A percentile compares a stretch with the other conserved stretches of the same genome.
phyloP scores from a whole-genome alignment of 2,329 filamentous ascomycete genomes.

The Aureobasidium sp. region DNA sequence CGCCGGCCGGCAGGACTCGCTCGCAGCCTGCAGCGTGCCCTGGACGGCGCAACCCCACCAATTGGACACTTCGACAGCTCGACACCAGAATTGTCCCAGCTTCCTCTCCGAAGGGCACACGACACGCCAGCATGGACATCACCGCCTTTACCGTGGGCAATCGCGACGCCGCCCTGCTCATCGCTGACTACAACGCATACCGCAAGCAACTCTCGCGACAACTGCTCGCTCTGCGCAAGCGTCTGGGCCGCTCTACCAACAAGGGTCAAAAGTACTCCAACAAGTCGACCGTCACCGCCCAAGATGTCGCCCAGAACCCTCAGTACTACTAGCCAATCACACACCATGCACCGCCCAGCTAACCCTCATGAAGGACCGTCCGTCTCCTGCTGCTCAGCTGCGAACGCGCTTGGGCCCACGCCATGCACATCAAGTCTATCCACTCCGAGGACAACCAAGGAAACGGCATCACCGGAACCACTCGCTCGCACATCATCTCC shows the following conservation, averaged over 20 bases:
- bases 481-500: conserved; percentile 81
- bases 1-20: not conserved
- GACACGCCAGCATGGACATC: conserved; percentile 58
- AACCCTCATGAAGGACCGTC: conserved; percentile 50
- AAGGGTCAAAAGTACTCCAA: conserved; percentile 78
- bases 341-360: not conserved
- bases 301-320: conserved; percentile 64
- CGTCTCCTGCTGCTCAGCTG: conserved; percentile 75
- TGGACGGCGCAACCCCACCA: not conserved
- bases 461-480: conserved; percentile 68
- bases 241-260: conserved; percentile 72
- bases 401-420: conserved; percentile 90
- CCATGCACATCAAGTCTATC: conserved; percentile 84
- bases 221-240: conserved; percentile 75
- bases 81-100: not conserved
- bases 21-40: not conserved
- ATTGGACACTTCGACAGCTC: not conserved
- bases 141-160: conserved; percentile 73
- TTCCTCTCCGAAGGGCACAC: not conserved
- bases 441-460: conserved; percentile 65
- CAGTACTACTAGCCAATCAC: conserved; percentile 51
- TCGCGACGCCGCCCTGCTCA: conserved; percentile 73
- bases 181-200: conserved; percentile 84
- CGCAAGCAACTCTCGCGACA: conserved; percentile 70
- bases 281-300: conserved; percentile 61